These are phyloP conservation scores for Wickerhamomyces pijperi DNA, from an alignment of 805 yeast genomes.

Conservation along the genomic window DNA sequence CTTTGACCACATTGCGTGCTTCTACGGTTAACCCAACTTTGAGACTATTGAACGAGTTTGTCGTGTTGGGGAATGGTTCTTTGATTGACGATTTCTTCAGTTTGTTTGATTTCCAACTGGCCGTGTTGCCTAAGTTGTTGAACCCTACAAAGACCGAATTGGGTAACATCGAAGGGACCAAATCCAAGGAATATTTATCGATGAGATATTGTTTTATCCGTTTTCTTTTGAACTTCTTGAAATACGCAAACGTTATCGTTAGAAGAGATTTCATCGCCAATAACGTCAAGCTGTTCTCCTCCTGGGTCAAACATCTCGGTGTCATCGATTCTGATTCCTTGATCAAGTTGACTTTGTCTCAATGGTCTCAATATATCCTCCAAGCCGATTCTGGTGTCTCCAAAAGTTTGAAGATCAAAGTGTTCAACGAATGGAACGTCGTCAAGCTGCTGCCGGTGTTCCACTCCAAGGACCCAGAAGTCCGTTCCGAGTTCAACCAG, in stretches of 20 bases:
- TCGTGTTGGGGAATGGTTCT: slow-evolving; percentile 36
- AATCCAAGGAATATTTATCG: slow-evolving; percentile 26
- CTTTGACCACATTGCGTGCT: slow-evolving; percentile 47
- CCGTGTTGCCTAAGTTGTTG: slow-evolving; percentile 50
- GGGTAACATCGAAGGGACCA: slow-evolving; percentile 23
- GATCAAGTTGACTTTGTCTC: slow-evolving; percentile 29
- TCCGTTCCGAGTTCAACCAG: slow-evolving; percentile 28
- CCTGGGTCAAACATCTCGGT: slow-evolving; percentile 54
- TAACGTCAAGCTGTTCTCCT: slow-evolving; percentile 46
- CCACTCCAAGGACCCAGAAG: slow-evolving; percentile 22
- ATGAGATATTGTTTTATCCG: slow-evolving; percentile 49
- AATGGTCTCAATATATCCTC: slow-evolving; percentile 41
- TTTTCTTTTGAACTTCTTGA: slow-evolving; percentile 48
- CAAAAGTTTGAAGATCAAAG: slow-evolving; percentile 58
- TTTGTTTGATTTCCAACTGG: slow-evolving; percentile 55
- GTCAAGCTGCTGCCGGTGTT: slow-evolving; percentile 45
- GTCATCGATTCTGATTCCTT: slow-evolving; percentile 40
- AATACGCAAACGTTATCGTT: slow-evolving; percentile 36
- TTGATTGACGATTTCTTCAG: slow-evolving; percentile 48
- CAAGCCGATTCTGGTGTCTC: slow-evolving; percentile 44
- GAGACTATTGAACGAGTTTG: slow-evolving; percentile 41
- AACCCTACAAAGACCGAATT: slow-evolving; percentile 40
- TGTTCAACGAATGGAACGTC: slow-evolving; percentile 70
- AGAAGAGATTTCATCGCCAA: slow-evolving; percentile 56
- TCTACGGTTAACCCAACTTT: slow-evolving; percentile 51